Conservation (phyloP, 352 stramenopile genomes). For the Phytophthora niederhauseri region DNA sequence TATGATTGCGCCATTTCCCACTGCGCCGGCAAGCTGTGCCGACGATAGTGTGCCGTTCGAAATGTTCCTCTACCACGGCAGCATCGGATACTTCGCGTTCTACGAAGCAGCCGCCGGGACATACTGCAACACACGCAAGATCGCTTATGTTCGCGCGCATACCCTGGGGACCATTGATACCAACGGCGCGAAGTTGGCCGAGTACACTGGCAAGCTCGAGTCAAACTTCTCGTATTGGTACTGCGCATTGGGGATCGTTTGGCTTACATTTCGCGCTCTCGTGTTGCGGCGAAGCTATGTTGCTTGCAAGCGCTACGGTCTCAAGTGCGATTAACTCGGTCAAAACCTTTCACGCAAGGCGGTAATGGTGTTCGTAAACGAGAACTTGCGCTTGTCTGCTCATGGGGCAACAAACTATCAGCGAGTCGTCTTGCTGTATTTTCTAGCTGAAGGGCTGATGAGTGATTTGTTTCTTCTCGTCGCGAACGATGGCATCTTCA, state of each 20-base stretch:
- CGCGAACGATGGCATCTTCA: slow-evolving; percentile 18
- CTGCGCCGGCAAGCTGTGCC: slow-evolving; percentile 3
- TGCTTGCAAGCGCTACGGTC: slow-evolving; percentile 10
- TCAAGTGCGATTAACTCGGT: slow-evolving; percentile 4
- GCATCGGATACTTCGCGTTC: slow-evolving; percentile 17
- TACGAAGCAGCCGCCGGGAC: slow-evolving; percentile 14
- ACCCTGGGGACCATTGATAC: slow-evolving; percentile 15
- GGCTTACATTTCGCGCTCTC: slow-evolving; percentile 16
- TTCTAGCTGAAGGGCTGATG: slow-evolving; percentile 27
- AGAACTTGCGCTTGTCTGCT: slow-evolving; percentile 12
- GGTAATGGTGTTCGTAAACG: slow-evolving; percentile 9
- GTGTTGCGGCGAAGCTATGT: slow-evolving; percentile 5
- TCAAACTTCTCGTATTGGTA: slow-evolving; percentile 21
- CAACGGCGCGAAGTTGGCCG: slow-evolving; percentile 10
- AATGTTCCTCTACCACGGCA: slow-evolving; percentile 16
- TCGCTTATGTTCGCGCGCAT: not conserved
- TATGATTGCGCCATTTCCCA: not conserved
- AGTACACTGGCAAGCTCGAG: slow-evolving; percentile 1
- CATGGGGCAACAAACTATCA: slow-evolving; percentile 24
- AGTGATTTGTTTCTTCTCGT: slow-evolving; percentile 30
- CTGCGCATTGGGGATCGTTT: slow-evolving; percentile 4
- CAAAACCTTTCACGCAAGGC: slow-evolving; percentile 1
- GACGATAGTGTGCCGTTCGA: slow-evolving; percentile 1
- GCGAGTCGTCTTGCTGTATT: slow-evolving; percentile 18
- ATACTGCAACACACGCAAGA: slow-evolving; percentile 4